These are phyloP conservation scores for Pseudogymnoascus sp. DNA, from an alignment of 2,329 filamentous ascomycete genomes.

Conservation along the genomic window DNA sequence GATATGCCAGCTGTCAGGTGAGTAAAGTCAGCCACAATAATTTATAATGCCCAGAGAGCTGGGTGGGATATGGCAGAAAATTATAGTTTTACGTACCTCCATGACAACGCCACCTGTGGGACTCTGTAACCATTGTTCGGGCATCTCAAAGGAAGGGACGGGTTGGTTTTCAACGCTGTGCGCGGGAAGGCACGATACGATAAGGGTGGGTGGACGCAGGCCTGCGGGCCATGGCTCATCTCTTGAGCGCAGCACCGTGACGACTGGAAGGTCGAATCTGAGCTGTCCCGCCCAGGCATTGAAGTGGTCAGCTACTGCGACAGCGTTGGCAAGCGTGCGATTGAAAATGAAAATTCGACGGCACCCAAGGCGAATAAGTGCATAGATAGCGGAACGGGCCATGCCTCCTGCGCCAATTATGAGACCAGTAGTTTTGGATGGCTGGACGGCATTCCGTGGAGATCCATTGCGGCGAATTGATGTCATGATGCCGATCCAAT, in stretches of 20 bases:
- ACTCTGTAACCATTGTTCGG: slow-evolving; percentile 60
- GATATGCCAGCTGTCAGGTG: slow-evolving; percentile 45
- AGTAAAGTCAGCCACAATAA: not conserved
- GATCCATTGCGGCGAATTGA: slow-evolving; percentile 64
- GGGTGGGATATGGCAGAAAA: slow-evolving; percentile 22
- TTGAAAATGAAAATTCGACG: slow-evolving; percentile 68
- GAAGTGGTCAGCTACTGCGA: slow-evolving; percentile 61
- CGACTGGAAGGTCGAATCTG: slow-evolving; percentile 23
- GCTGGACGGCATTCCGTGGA: slow-evolving; percentile 55
- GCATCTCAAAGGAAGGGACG: slow-evolving; percentile 61
- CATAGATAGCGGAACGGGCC: slow-evolving; percentile 67
- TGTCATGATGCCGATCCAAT: slow-evolving; percentile 70
- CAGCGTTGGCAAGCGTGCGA: slow-evolving; percentile 55
- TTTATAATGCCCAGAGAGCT: not conserved
- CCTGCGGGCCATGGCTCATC: slow-evolving; percentile 56
- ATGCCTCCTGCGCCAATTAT: slow-evolving; percentile 63
- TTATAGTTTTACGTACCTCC: slow-evolving; percentile 35
- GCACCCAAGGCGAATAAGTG: slow-evolving; percentile 67
- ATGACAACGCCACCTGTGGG: slow-evolving; percentile 66
- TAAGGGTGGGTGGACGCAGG: slow-evolving; percentile 59
- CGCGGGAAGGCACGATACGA: slow-evolving; percentile 66
- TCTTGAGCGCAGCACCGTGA: slow-evolving; percentile 46
- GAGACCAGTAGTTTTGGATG: slow-evolving; percentile 41
- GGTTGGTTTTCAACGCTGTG: slow-evolving; percentile 56
- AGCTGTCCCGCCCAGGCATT: slow-evolving; percentile 36